These are phyloP conservation scores for Salix purpurea DNA, from an alignment of 345 rosid genomes.

Conservation along the genomic window DNA sequence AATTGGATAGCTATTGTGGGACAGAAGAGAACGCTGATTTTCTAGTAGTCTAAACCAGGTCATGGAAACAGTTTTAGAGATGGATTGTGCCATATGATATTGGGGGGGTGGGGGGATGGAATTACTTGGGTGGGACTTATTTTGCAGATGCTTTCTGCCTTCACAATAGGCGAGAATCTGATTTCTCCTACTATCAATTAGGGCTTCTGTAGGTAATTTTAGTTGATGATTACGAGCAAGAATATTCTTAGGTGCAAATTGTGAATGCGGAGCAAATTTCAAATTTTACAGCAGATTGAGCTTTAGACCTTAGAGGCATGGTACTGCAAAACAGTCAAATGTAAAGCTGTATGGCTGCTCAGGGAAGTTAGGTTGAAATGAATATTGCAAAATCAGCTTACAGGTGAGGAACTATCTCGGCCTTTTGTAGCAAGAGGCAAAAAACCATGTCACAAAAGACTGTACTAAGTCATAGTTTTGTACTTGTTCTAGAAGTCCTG, in stretches of 20 bases:
- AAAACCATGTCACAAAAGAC: background rate
- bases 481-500: too few species aligned
- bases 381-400: background rate
- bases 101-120: background rate
- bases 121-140: background rate
- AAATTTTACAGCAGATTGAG: background rate
- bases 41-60: background rate
- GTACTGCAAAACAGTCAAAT: background rate
- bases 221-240: background rate
- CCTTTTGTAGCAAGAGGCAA: background rate
- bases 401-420: background rate
- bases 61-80: background rate
- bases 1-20: background rate
- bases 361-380: background rate
- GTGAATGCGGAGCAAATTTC: background rate
- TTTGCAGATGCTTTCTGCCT: background rate
- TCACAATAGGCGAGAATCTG: background rate
- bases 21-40: background rate
- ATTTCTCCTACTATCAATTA: background rate
- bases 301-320: background rate
- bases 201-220: background rate
- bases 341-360: background rate
- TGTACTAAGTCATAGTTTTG: too few species aligned
- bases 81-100: background rate
- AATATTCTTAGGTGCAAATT: background rate